Base-by-base conservation (phyloP, 306 rosid genomes). In the Vachellia pachyceras region DNA sequence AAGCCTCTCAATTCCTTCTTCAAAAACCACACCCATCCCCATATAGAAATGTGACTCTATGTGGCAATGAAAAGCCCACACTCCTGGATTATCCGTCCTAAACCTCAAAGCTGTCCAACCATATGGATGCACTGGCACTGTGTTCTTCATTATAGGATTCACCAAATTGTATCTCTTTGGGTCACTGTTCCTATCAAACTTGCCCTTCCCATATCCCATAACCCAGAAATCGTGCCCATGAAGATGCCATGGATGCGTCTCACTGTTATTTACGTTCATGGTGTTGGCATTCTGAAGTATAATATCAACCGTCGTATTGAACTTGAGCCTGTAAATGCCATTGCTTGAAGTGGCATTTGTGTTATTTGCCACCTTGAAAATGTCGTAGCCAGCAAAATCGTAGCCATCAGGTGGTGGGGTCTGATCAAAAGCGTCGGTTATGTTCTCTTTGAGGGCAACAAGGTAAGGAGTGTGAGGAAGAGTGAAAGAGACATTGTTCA, bases 101-200 rank as follows among this genome's bases (percentile, higher is more conserved):
- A 95, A 95, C 78, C 99, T 92, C 83, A 95, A 25, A 2, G 99
- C 95, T 10, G 99, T 95, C 97, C 99, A 95, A 44, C 97, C 94
- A 41, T 50, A 88, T 0, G 69, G 82, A 75, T 95, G 99, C 82
- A 95, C 79, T 0, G 97, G 83, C 69, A 93, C 97, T 0, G 97
- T 95, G 72, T 95, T 93, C 92, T 95, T 95, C 94, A 80, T 87
- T 0, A 95, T 91, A 2, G 97, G 98, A 57, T 95, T 80, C 85
- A 47, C 90, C 87, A 95, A 82, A 44, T 95, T 95, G 88, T 90
- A 92, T 3, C 84, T 88, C 52, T 58, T 83, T 0, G 91, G 76
- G 11, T 95, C 94, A 0, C 81, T 95, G 13, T 67, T 40, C 0
- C 65, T 17, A 60, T 92, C 91, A 47, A 86, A 89, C 41, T 82